These are phyloP conservation scores for Pichia cactophila DNA, from an alignment of 1,139 yeast species.

Conservation along the genomic window DNA sequence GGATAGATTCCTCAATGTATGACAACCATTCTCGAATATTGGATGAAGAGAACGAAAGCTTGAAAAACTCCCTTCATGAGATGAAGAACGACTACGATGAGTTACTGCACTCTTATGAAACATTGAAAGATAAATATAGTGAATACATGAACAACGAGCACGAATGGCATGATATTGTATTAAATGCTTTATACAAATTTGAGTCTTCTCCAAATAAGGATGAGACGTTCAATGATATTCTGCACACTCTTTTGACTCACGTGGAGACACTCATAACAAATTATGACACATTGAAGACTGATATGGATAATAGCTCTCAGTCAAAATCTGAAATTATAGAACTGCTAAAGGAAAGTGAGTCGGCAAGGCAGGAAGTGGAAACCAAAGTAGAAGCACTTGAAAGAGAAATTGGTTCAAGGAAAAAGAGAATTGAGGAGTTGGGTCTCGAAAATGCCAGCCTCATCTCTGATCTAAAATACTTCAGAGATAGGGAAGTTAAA, in stretches of 20 bases:
- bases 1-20: constrained; percentile 5
- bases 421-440: background rate
- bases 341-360: background rate
- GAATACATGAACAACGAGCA: constrained; percentile 20
- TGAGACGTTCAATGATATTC: constrained; percentile 2
- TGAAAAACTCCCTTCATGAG: background rate
- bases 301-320: background rate
- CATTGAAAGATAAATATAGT: constrained; percentile 22
- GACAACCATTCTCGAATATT: constrained; percentile 1
- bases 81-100: constrained; percentile 17
- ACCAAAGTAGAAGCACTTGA: background rate
- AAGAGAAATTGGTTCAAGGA: background rate
- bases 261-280: background rate
- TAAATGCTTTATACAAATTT: background rate
- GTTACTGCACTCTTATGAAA: constrained; percentile 12
- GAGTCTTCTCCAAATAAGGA: background rate
- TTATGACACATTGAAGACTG: background rate
- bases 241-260: background rate
- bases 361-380: background rate
- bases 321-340: no score
- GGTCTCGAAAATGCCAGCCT: background rate
- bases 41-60: background rate
- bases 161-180: constrained; percentile 21
- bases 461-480: background rate
- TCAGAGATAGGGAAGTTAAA: background rate